A percentile compares a stretch with the other conserved stretches of the same genome.
phyloP scores from a whole-genome alignment of 108 stramenopile species.

The Discostella stelligeroides region DNA sequence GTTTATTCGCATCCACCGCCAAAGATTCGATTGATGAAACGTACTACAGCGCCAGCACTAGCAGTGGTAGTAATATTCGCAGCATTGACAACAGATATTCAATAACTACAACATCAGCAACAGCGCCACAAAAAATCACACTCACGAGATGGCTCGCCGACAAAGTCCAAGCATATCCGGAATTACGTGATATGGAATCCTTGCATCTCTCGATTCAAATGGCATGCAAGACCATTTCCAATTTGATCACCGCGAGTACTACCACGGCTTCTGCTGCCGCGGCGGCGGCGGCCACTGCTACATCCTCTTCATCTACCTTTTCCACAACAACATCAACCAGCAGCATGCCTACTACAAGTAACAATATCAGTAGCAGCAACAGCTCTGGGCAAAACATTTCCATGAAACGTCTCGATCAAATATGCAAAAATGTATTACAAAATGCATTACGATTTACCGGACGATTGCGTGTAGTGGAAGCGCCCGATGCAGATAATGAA shows the following conservation, averaged over 20 bases:
- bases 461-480: conserved; percentile 69
- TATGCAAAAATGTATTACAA: conserved; percentile 95
- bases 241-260: conserved; percentile 76
- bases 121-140: conserved; percentile 39
- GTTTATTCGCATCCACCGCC: background rate
- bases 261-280: conserved; percentile 35
- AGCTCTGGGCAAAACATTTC: conserved; percentile 61
- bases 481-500: conserved; percentile 52
- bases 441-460: conserved; percentile 92
- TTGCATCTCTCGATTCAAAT: conserved; percentile 81
- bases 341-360: no score
- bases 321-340: background rate
- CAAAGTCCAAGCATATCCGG: conserved; percentile 54
- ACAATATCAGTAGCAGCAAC: background rate
- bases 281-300: conserved; percentile 6
- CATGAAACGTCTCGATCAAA: conserved; percentile 96
- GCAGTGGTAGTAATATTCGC: conserved; percentile 4
- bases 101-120: background rate
- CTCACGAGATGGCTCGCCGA: conserved; percentile 47
- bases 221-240: conserved; percentile 96
- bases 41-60: conserved; percentile 16
- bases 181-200: conserved; percentile 68
- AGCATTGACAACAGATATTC: background rate
- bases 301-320: background rate
- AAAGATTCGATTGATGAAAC: conserved; percentile 9